Conservation (phyloP, 176 grass and related monocot genomes). For the Alopecurus myosuroides region DNA sequence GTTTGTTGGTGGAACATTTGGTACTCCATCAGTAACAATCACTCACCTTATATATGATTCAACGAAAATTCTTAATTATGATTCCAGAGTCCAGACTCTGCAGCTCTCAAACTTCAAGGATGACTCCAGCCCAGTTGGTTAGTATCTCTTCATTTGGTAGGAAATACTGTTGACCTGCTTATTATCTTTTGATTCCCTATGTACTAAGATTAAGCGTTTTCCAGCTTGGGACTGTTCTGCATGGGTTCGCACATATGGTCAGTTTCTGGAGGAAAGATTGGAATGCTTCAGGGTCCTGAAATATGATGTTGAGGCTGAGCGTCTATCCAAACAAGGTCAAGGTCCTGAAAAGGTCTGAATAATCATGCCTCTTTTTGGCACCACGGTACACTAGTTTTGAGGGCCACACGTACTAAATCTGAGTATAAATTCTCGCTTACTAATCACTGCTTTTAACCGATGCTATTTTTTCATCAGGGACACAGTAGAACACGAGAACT, state of each 20-base stretch:
- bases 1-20: too few species aligned
- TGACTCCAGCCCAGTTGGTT: constrained; percentile 89
- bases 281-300: constrained; percentile 92
- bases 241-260: constrained; percentile 91
- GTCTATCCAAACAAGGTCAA: constrained; percentile 72
- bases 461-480: constrained; percentile 42
- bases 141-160: constrained; percentile 14
- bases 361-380: too few species aligned
- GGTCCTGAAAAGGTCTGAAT: too few species aligned
- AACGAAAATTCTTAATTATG: too few species aligned
- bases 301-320: constrained; percentile 96
- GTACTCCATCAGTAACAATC: too few species aligned
- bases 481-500: constrained; percentile 79
- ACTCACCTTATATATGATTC: too few species aligned
- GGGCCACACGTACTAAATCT: background rate
- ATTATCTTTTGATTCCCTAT: constrained; percentile 8
- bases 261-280: constrained; percentile 94
- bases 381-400: constrained; percentile 1
- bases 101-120: too few species aligned
- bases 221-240: constrained; percentile 98
- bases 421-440: background rate
- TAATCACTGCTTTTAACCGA: background rate
- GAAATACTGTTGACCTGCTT: background rate
- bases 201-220: too few species aligned
- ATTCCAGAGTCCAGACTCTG: too few species aligned